Evolutionary conservation across 2,329 filamentous ascomycete species (phyloP).

Genomic region (Rutstroemia sydowiana): DNA sequence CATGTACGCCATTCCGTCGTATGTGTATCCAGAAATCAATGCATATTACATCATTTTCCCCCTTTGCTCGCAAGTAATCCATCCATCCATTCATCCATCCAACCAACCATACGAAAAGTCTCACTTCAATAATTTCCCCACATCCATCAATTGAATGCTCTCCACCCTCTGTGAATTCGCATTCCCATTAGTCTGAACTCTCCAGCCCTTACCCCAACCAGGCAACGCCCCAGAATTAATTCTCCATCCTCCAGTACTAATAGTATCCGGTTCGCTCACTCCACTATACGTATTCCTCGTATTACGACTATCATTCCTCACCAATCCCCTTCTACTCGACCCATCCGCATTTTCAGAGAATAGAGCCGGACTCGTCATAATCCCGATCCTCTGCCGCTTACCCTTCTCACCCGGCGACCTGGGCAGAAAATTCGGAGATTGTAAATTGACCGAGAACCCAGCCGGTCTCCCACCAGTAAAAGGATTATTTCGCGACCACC

Average conservation of each 20-base stretch:
- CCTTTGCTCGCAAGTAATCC: neutral
- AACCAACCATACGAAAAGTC: neutral
- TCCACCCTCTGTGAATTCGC: slow-evolving; percentile 15
- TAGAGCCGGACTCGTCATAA: slow-evolving; percentile 22
- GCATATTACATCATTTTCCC: too few species aligned
- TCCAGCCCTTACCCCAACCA: slow-evolving; percentile 25
- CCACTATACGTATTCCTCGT: slow-evolving; percentile 10
- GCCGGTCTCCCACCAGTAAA: slow-evolving; percentile 21
- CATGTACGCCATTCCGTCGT: neutral
- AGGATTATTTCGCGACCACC: slow-evolving; percentile 13
- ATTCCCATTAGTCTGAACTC: slow-evolving; percentile 17
- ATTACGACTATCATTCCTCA: neutral
- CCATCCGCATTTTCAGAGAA: slow-evolving; percentile 11
- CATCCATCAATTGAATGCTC: slow-evolving; percentile 25
- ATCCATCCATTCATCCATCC: neutral
- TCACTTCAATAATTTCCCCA: slow-evolving; percentile 24
- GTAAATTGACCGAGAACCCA: slow-evolving; percentile 14
- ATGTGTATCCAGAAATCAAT: too few species aligned
- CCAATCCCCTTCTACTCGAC: neutral
- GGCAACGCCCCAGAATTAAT: slow-evolving; percentile 16
- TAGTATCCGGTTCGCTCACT: slow-evolving; percentile 2
- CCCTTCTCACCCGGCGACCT: slow-evolving; percentile 17
- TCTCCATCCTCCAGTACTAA: slow-evolving; percentile 12
- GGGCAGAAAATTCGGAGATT: slow-evolving; percentile 10
- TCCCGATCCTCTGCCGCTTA: slow-evolving; percentile 17